Evolutionary conservation across 2,329 filamentous ascomycete genomes (phyloP).

Genomic region (Diplodia scrobiculata): DNA sequence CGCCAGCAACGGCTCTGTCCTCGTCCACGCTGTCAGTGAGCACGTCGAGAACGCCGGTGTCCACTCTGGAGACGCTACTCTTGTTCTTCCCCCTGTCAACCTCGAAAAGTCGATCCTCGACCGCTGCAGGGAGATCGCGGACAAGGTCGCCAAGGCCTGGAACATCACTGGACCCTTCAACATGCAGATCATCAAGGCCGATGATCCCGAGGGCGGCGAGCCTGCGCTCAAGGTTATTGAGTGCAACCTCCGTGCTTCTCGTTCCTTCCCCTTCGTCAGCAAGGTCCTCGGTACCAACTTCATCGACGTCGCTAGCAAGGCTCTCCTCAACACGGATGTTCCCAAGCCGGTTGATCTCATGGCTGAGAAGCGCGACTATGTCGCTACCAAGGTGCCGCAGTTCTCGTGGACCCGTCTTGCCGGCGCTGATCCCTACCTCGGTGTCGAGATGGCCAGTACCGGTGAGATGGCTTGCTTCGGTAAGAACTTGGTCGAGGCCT

Average conservation of each 20-base stretch:
- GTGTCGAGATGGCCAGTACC: constrained; percentile 95
- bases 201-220: constrained; percentile 71
- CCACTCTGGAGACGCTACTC: constrained; percentile 94
- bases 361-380: constrained; percentile 83
- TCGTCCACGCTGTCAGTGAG: constrained; percentile 90
- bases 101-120: constrained; percentile 76
- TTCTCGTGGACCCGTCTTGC: constrained; percentile 99
- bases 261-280: constrained; percentile 97
- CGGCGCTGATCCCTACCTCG: constrained; percentile 94
- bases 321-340: constrained; percentile 80
- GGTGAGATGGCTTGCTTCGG: constrained; percentile 99
- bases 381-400: constrained; percentile 96
- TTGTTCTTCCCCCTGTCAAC: constrained; percentile 82
- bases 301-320: constrained; percentile 92
- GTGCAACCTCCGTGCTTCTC: constrained; percentile 95
- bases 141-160: constrained; percentile 97
- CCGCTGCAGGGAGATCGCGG: constrained; percentile 90
- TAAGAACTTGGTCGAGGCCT: constrained; percentile 91
- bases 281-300: constrained; percentile 97
- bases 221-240: constrained; percentile 92
- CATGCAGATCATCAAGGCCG: constrained; percentile 99
- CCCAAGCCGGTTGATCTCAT: constrained; percentile 86
- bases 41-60: constrained; percentile 97
- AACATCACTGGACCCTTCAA: constrained; percentile 98
- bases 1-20: constrained; percentile 78